Conservation (phyloP, 106 monocot genomes). For the Dendrobium huoshanense region DNA sequence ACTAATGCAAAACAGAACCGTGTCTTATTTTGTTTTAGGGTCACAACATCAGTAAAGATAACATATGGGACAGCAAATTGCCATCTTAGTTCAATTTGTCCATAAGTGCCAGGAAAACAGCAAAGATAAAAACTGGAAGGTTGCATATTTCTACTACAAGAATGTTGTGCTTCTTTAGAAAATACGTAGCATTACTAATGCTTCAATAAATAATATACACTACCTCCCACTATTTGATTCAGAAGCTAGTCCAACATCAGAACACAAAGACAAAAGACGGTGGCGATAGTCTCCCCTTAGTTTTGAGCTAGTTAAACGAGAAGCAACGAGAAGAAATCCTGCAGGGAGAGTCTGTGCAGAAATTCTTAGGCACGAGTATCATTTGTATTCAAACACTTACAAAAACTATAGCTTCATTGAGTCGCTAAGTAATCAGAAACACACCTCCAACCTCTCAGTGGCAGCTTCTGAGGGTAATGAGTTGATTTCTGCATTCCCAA, state of each 20-base stretch:
- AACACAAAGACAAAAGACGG: slow-evolving; percentile 85
- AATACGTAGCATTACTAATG: not conserved
- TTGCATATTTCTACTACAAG: not conserved
- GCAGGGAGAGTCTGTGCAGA: slow-evolving; percentile 80
- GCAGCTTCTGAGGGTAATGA: slow-evolving; percentile 60
- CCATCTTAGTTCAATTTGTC: not conserved
- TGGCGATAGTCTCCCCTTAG: slow-evolving; percentile 84
- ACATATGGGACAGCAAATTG: not conserved
- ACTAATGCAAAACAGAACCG: not conserved
- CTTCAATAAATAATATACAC: not conserved
- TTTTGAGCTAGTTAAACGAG: slow-evolving; percentile 64
- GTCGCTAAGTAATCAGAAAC: slow-evolving; percentile 11
- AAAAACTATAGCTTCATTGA: not conserved
- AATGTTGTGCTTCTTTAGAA: not conserved
- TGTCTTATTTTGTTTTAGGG: not conserved
- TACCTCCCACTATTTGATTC: slow-evolving; percentile 94
- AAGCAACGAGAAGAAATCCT: slow-evolving; percentile 86
- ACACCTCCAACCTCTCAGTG: slow-evolving; percentile 87
- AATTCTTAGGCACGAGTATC: slow-evolving; percentile 22
- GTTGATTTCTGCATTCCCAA: slow-evolving; percentile 56
- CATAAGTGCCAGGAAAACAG: not conserved
- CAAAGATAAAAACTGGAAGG: not conserved
- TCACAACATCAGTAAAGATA: not conserved
- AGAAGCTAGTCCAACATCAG: slow-evolving; percentile 96
- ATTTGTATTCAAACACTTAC: not conserved